Evolutionary conservation across 768 basidiomycete genomes (phyloP), one percentile per base, ranked within the genome.

Genomic region (Leccinellum rugosiceps): DNA sequence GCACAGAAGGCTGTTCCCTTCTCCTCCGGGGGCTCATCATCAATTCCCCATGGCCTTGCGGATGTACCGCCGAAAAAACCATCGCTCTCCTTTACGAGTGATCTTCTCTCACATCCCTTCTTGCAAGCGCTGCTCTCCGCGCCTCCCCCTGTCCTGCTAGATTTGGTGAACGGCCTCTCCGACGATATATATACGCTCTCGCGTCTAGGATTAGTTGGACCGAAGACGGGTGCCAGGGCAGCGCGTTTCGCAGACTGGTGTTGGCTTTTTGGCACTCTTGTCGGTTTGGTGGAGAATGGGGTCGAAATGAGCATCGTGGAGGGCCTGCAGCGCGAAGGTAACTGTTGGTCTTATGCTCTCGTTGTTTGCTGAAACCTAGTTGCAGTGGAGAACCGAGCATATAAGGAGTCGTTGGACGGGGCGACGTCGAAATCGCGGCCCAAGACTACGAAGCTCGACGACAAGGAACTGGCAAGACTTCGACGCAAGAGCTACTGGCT

Each of bases 141-240:
- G 26, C 86, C 90, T 15, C 92, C 92, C 10, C 92, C 92, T 3
- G 84, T 92, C 35, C 76, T 94, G 11, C 78, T 94, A 6, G 91
- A 92, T 65, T 77, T 94, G 30, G 80, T 88, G 52, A 85, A 88
- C 62, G 84, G 86, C 3, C 69, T 85, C 34, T 80, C 92, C 7
- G 91, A 94, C 64, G 92, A 94, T 72, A 69, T 90, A n/a, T 80
- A 81, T 48, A 91, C 90, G n/a, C 82, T 86, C 63, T 84, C 87
- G 13, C 78, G 77, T 58, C 73, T 93, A 28, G 92, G 91, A 1
- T 72, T 94, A 10, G 63, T 93, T 4, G 83, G 87, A 6, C 80
- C 82, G 62, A 79, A 76, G 50, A 72, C 80, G 1, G 92, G 92
- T 17, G 79, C 82, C 50, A 81, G 84, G 34, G 92, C 90, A 3